Conservation (phyloP, 202 grass and related monocot genomes). For the Panicum virgatum region DNA sequence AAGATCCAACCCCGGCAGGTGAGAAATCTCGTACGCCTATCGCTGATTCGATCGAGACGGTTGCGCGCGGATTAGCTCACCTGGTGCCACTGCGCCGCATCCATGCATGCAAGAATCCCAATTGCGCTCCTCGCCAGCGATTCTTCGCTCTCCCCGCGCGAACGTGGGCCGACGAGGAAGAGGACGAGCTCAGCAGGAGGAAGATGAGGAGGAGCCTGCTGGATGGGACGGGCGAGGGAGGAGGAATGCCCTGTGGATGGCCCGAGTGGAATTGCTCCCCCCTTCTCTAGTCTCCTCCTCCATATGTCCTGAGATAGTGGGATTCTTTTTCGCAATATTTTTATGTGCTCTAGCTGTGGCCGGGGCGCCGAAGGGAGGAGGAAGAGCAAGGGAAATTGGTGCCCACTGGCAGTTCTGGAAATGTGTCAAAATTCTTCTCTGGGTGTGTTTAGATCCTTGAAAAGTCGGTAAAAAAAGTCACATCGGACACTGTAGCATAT, state of each 20-base stretch:
- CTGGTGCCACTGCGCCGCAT: conserved; percentile 85
- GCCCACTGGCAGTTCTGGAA: conserved; percentile 1
- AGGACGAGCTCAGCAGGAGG: not conserved
- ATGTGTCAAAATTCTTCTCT: conserved; percentile 8
- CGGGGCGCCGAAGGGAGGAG: not conserved
- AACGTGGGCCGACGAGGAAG: not conserved
- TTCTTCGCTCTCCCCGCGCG: not conserved
- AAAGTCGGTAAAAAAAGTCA: too few relatives aligned
- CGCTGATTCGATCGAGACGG: conserved; percentile 8
- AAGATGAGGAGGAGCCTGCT: not conserved
- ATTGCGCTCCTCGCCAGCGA: conserved; percentile 29
- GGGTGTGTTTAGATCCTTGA: too few relatives aligned
- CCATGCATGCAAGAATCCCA: conserved; percentile 70
- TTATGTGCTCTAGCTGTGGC: conserved; percentile 3
- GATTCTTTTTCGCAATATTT: conserved; percentile 49
- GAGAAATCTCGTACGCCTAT: conserved; percentile 41
- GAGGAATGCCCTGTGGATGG: conserved; percentile 51
- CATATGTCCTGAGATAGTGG: conserved; percentile 65
- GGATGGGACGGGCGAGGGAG: conserved; percentile 33
- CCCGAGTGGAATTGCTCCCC: conserved; percentile 36
- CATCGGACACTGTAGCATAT: too few relatives aligned
- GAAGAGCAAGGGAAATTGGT: conserved; percentile 37
- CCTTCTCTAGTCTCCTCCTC: conserved; percentile 32
- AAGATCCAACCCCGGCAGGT: conserved; percentile 32
- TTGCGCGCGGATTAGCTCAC: conserved; percentile 36